Evolutionary conservation across 371 early-diverging fungal genomes (phyloP).

Genomic region (Gilbertella persicaria): DNA sequence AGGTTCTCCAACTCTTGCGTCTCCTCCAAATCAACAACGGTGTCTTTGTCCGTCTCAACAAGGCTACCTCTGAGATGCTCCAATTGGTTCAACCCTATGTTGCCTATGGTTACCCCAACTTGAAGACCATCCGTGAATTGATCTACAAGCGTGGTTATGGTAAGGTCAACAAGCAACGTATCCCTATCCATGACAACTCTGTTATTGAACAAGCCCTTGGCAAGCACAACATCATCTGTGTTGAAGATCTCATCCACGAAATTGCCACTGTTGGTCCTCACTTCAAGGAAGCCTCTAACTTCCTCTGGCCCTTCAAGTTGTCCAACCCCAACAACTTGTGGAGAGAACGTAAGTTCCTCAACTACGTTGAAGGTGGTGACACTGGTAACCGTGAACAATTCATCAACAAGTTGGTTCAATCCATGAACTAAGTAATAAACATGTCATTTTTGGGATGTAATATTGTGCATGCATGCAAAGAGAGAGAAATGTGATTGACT

Average conservation of each 20-base stretch:
- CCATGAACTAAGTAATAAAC: slow-evolving; percentile 96
- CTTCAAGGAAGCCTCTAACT: slow-evolving; percentile 90
- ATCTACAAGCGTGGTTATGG: slow-evolving; percentile 99
- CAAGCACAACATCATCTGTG: slow-evolving; percentile 94
- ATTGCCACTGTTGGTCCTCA: slow-evolving; percentile 98
- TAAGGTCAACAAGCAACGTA: slow-evolving; percentile 96
- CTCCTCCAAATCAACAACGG: slow-evolving; percentile 99
- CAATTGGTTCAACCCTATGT: slow-evolving; percentile 98
- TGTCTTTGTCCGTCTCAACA: slow-evolving; percentile 98
- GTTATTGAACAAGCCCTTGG: slow-evolving; percentile 96
- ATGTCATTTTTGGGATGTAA: too few relatives aligned
- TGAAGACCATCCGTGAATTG: slow-evolving; percentile 98
- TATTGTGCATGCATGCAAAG: too few relatives aligned
- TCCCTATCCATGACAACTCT: slow-evolving; percentile 96
- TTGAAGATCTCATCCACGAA: slow-evolving; percentile 99
- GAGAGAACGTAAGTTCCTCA: slow-evolving; percentile 92
- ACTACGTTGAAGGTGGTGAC: slow-evolving; percentile 99
- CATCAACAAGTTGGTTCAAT: slow-evolving; percentile 95
- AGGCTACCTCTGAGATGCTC: slow-evolving; percentile 98
- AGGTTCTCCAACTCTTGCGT: slow-evolving; percentile 98
- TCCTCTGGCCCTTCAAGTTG: slow-evolving; percentile 99
- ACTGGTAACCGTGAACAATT: slow-evolving; percentile 96
- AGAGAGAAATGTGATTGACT: too few relatives aligned
- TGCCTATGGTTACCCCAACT: slow-evolving; percentile 96
- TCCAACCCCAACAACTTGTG: slow-evolving; percentile 98